Base-by-base conservation (phyloP, 176 grass and related monocot genomes). In the Guadua angustifolia region DNA sequence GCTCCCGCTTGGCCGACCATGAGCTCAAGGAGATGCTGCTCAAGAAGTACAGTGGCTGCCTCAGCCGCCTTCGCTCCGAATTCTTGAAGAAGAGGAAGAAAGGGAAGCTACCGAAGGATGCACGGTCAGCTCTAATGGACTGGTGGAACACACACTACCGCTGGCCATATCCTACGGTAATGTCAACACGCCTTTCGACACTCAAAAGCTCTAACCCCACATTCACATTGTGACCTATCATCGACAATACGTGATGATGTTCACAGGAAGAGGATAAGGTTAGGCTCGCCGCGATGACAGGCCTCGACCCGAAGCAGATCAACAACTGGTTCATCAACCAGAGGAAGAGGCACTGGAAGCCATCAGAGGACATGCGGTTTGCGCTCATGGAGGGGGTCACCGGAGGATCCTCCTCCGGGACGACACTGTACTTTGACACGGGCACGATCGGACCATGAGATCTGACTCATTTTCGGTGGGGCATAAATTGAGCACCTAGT, bases 311-410 rank as follows among this genome's bases (percentile, higher is more conserved):
- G 1, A 99, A 92, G 84, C 96, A 99, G 83, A 96, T 99, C 56
- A 99, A 96, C 88, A 99, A 96, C 21, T 96, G 96, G 96, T 99
- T 99, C 86, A 94, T 99, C 82, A 99, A 99, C 88, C 96, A 99
- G 64, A 58, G 96, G 77, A 99, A 99, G 76, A 69, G 93, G 59
- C 96, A 95, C 71, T 99, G 96, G 96, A 99, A 99, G 66, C 96
- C 96, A 0, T 94, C 96, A 0, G 93, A 99, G 64, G 96, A 95
- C 87, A 96, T 95, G 96, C 87, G 88, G 39, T 99, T 86, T 9
- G 91, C 91, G 4, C 85, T 99, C 32, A 94, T 94, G 91, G 93
- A 99, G 21, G 93, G 89, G 0, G 96, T 94, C 44, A 71, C 79
- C 14, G 89, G 79, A 9, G 92, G 67, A 10, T 77, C 71, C 5